Base-by-base conservation (phyloP, 2,329 filamentous ascomycete genomes). In the Claviceps africana region DNA sequence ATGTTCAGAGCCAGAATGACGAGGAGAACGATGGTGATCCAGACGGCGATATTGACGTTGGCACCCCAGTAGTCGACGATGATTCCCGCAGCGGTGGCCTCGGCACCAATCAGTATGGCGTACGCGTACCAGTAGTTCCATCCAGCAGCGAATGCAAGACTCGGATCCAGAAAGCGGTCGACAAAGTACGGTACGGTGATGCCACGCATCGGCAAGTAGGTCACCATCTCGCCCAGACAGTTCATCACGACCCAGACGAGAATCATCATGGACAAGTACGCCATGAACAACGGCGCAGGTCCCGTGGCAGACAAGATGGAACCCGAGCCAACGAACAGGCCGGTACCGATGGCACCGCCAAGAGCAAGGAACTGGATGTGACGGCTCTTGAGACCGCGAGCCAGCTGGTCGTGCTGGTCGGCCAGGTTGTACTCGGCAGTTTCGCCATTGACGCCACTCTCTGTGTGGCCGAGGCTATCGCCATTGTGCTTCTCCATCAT, bases 281-380 rank as follows among this genome's bases (percentile, higher is more conserved):
- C 81, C 65, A 89, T 81, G 62, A 88, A 76, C 17, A 88, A 68
- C 0, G 84, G 82, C 5, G 82, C 83, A 2, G 81, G 81, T 2
- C 81, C 81, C 30, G 75, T 74, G 10, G 68, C 66, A 35, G 73
- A 68, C 50, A 83, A 67, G 50, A 81, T 78, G 53, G 67, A 67
- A 25, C 80, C 80, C 39, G 77, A 79, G 52, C 79, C 78, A 55
- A 84, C 73, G 62, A 83, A 83, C 21, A 83, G 72, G 58, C 80
- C 80, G 3, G 80, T 83, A 52, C 80, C 80, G 56, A 83, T 82
- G 22, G 76, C 78, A 55, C 76, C 76, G 45, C 65, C 65, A 15
- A 81, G 67, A 22, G 78, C 78, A 39, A 82, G 67, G 64, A 82
- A 79, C 58, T 81, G 78, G 42, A 81, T 78, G 56, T 81, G 78